These are phyloP conservation scores for Lactifluus volemus DNA, from an alignment of 768 basidiomycete species.

Conservation along the genomic window DNA sequence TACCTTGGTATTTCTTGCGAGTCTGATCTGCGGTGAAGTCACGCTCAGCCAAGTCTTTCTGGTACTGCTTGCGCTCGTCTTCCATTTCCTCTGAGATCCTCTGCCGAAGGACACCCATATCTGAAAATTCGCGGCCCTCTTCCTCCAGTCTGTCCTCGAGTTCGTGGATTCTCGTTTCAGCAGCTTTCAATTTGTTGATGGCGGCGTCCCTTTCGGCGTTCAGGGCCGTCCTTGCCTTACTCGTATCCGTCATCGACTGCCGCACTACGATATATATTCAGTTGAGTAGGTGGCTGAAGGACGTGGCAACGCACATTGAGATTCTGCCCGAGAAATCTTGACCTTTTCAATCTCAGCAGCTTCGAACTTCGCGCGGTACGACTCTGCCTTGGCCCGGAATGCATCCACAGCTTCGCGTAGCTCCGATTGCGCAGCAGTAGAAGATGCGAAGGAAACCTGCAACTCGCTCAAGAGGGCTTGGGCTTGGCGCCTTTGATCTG, in stretches of 20 bases:
- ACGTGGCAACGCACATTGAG: conserved; percentile 37
- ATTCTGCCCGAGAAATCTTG: conserved; percentile 56
- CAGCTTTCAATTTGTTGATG: conserved; percentile 39
- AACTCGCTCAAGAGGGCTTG: conserved; percentile 55
- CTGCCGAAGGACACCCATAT: conserved; percentile 53
- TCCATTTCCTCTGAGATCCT: conserved; percentile 70
- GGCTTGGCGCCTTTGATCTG: conserved; percentile 52
- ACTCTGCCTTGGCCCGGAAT: conserved; percentile 54
- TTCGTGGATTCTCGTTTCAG: conserved; percentile 48
- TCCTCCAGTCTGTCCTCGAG: conserved; percentile 57
- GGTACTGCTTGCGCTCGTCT: conserved; percentile 68
- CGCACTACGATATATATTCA: conserved; percentile 35
- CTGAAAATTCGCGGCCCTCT: conserved; percentile 57
- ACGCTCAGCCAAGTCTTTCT: conserved; percentile 70
- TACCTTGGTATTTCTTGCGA: conserved; percentile 81
- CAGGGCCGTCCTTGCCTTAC: conserved; percentile 46
- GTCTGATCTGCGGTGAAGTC: conserved; percentile 76
- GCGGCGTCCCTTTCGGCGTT: conserved; percentile 43
- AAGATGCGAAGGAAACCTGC: conserved; percentile 48
- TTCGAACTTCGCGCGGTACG: conserved; percentile 52
- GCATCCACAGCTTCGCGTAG: conserved; percentile 54
- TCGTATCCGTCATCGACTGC: conserved; percentile 50
- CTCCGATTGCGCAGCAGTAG: conserved; percentile 56
- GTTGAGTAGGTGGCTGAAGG: neutral
- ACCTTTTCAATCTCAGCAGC: conserved; percentile 60